Conservation (phyloP, 495 filamentous ascomycete genomes). For the Trichoderma gamsii region DNA sequence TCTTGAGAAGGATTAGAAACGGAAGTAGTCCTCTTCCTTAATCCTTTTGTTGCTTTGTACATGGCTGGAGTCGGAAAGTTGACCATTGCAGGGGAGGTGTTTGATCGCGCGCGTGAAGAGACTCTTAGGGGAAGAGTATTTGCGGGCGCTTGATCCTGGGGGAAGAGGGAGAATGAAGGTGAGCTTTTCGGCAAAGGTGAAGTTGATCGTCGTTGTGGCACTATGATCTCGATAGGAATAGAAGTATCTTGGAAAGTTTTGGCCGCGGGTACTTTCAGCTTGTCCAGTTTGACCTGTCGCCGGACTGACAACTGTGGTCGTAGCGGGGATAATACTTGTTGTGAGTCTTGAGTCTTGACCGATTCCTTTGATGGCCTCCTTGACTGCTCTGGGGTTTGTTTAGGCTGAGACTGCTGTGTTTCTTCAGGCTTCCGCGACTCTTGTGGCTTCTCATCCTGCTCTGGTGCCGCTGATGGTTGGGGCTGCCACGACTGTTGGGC, state of each 20-base stretch:
- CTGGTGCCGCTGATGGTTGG: background rate
- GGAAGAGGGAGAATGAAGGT: conserved; percentile 60
- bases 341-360: background rate
- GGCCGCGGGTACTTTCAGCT: conserved; percentile 36
- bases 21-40: background rate
- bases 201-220: conserved; percentile 43
- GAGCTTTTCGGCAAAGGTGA: conserved; percentile 54
- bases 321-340: conserved; percentile 25
- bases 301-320: conserved; percentile 48
- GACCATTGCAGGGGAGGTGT: conserved; percentile 50
- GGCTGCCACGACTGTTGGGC: background rate
- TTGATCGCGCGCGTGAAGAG: conserved; percentile 50
- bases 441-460: background rate
- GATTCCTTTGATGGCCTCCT: background rate
- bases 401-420: background rate
- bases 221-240: conserved; percentile 16
- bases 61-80: conserved; percentile 33
- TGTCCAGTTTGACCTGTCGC: conserved; percentile 63
- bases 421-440: background rate
- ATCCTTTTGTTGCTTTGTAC: background rate
- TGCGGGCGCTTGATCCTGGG: conserved; percentile 41
- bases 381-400: background rate
- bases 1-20: background rate
- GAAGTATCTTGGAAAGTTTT: background rate
- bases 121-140: conserved; percentile 28